Evolutionary conservation across 2,329 filamentous ascomycete species (phyloP), one percentile per base, ranked within the genome.

Genomic region (Calcarisporium arbuscula): DNA sequence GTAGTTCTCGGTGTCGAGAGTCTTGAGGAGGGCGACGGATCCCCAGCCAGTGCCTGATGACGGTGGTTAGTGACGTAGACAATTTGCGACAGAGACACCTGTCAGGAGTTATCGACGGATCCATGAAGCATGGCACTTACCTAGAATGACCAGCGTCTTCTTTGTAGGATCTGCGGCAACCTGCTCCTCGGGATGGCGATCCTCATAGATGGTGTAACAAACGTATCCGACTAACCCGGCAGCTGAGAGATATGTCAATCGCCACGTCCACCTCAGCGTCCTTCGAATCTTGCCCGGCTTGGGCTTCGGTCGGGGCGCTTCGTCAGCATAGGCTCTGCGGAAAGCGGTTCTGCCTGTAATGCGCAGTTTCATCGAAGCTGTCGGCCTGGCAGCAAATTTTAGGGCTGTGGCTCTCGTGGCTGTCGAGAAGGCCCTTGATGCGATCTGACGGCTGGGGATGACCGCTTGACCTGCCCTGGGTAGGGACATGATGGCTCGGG

Each of bases 1-100:
- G 78, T 96, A 98, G 75, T 96, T 94, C 63, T 94, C 85, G 42
- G 90, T 95, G 58, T 98, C 89, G 64, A 98, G 85, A 61, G 94
- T 95, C 78, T 98, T 98, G 48, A 98, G 78, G 42, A 98, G 80
- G 41, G 90, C 94, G 54, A 98, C 87, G 28, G 90, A 87, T 50
- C 69, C 92, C 92, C 92, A 98, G 50, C 92, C 92, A 51, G 89
- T 94, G 56, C 90, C 90, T 95, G 42, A 44, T 40, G 40, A 38
- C 10, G 28, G 48, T 55, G 28, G 48, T 55, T 36, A 56, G 48
- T 37, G 30, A 44, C 21, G 39, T 22, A 14, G 12, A n/a, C n/a
- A n/a, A n/a, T n/a, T n/a, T n/a, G n/a, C n/a, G n/a, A n/a, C n/a
- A n/a, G n/a, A n/a, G n/a, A n/a, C n/a, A n/a, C n/a, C n/a, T n/a